Evolutionary conservation across 2,329 filamentous ascomycete species (phyloP).

Genomic region (Aspergillus pseudoviridinutans): DNA sequence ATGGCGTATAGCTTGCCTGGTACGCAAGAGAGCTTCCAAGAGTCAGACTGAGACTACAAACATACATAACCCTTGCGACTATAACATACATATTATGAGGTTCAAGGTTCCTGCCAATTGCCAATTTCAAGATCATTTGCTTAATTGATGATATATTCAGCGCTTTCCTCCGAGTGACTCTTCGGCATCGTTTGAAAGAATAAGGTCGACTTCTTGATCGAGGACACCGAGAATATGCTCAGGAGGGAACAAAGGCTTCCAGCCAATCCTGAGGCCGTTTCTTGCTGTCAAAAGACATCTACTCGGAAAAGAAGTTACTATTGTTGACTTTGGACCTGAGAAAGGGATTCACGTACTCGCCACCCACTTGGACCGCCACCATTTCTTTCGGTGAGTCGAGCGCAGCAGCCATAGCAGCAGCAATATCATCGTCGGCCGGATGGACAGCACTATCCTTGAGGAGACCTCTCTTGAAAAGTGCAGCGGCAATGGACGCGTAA

Average conservation of each 20-base stretch:
- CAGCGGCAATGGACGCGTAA: conserved; percentile 44
- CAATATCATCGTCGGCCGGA: conserved; percentile 31
- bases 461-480: conserved; percentile 38
- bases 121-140: no score
- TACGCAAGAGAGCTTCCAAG: no score
- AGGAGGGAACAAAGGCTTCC: conserved; percentile 42
- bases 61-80: no score
- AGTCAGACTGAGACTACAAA: no score
- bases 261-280: conserved; percentile 43
- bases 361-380: conserved; percentile 42
- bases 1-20: no score
- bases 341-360: conserved; percentile 33
- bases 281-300: conserved; percentile 45
- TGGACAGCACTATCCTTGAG: conserved; percentile 37
- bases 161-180: no score
- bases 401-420: conserved; percentile 42
- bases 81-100: no score
- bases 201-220: conserved; percentile 46
- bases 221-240: conserved; percentile 47
- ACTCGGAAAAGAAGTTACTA: no score
- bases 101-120: no score
- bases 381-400: conserved; percentile 32
- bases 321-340: no score
- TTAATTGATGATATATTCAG: no score
- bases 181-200: conserved; percentile 19